A percentile compares a stretch with the other conserved stretches of the same genome.
phyloP scores from a whole-genome alignment of 352 stramenopile genomes.

The Globisporangium sylvaticum region DNA sequence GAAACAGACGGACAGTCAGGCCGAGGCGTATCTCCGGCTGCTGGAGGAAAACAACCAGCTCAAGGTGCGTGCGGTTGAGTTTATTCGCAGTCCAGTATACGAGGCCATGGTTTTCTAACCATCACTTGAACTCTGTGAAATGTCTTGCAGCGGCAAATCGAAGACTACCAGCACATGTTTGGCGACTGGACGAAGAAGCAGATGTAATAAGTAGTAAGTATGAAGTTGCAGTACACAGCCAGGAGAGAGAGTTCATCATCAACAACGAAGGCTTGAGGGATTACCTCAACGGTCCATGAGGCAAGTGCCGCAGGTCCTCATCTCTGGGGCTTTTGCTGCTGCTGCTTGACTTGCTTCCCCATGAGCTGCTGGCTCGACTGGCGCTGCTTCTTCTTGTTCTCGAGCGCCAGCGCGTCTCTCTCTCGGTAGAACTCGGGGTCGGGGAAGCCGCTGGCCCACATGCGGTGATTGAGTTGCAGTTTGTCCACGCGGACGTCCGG shows the following conservation, averaged over 20 bases:
- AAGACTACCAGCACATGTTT: constrained; percentile 81
- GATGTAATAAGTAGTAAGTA: constrained; percentile 32
- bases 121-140: background rate
- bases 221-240: constrained; percentile 21
- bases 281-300: background rate
- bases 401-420: constrained; percentile 16
- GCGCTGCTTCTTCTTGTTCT: constrained; percentile 28
- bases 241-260: background rate
- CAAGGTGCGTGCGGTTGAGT: constrained; percentile 32
- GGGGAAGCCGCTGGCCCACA: constrained; percentile 47
- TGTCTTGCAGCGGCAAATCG: constrained; percentile 44
- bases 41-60: constrained; percentile 75
- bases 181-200: constrained; percentile 83
- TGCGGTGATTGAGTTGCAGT: constrained; percentile 28
- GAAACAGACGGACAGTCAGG: constrained; percentile 60
- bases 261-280: background rate
- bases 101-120: too few species aligned
- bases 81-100: background rate
- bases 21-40: constrained; percentile 66
- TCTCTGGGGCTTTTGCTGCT: constrained; percentile 11
- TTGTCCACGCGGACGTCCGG: constrained; percentile 39
- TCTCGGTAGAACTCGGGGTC: constrained; percentile 46
- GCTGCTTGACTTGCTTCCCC: background rate
- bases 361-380: constrained; percentile 25
- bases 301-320: background rate